phyloP scores from a whole-genome alignment of 768 basidiomycete genomes.

The Fomitopsis pulvina region DNA sequence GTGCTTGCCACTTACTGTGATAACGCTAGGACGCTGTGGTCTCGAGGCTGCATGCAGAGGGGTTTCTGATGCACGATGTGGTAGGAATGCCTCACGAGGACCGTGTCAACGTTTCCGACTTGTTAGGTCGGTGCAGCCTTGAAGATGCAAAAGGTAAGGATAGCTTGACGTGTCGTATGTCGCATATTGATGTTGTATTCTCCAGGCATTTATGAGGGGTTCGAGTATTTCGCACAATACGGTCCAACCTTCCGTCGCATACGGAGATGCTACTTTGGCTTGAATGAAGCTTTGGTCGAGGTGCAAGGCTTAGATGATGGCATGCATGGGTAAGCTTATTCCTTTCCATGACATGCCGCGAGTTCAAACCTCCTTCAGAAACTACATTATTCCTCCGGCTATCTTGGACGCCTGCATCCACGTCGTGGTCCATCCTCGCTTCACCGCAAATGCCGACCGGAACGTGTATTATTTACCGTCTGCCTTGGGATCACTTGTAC shows the following conservation, averaged over 20 bases:
- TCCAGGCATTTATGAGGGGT: slow-evolving; percentile 20
- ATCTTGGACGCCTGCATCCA: slow-evolving; percentile 33
- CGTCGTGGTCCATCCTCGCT: slow-evolving; percentile 22
- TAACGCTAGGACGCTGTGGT: too few relatives aligned
- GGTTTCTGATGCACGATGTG: slow-evolving; percentile 13
- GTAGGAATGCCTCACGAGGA: slow-evolving; percentile 6
- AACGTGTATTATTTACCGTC: slow-evolving; percentile 29
- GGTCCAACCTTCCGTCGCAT: slow-evolving; percentile 27
- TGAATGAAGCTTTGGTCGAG: not conserved
- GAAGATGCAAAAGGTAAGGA: not conserved
- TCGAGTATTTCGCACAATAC: slow-evolving; percentile 23
- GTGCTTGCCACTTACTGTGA: too few relatives aligned
- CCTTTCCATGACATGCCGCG: slow-evolving; percentile 10
- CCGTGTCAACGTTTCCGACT: not conserved
- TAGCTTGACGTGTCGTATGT: not conserved
- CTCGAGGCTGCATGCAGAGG: too few relatives aligned
- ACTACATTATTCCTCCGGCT: slow-evolving; percentile 19
- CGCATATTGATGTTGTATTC: too few relatives aligned
- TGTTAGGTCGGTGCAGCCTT: not conserved
- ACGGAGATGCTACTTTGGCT: slow-evolving; percentile 1
- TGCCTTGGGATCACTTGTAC: slow-evolving; percentile 6
- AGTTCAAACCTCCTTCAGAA: slow-evolving; percentile 3
- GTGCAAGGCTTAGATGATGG: not conserved
- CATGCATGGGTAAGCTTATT: slow-evolving; percentile 20
- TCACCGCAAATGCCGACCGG: slow-evolving; percentile 23